Percentiles rank a stretch among this genome's conserved stretches.
Evolutionary conservation across 345 rosid genomes (phyloP).

Genomic region (Linum usitatissimum): DNA sequence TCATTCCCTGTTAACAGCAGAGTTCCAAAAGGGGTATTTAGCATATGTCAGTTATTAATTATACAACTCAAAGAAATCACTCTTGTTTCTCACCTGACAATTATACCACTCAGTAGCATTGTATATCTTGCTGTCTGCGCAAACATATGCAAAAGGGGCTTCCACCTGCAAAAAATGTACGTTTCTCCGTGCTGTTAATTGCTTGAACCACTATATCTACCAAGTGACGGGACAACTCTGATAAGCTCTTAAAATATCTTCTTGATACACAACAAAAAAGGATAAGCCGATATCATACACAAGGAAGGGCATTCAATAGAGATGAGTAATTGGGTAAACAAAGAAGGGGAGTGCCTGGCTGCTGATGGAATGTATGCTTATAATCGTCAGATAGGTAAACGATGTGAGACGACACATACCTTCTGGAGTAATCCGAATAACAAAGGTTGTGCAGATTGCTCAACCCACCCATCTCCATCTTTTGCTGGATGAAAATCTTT

Average conservation of each 20-base stretch:
- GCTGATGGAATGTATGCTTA: background rate
- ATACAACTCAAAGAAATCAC: background rate
- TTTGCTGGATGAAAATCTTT: conserved; percentile 86
- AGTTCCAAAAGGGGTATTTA: conserved; percentile 1
- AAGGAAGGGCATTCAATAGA: background rate
- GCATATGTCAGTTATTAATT: background rate
- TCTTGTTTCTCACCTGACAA: conserved; percentile 56
- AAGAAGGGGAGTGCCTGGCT: background rate
- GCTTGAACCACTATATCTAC: background rate
- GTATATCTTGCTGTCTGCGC: conserved; percentile 82
- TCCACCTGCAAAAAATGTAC: conserved; percentile 42
- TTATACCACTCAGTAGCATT: conserved; percentile 91
- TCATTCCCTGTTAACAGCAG: conserved; percentile 68
- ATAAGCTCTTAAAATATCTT: background rate
- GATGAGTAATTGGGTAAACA: background rate
- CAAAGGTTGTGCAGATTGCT: conserved; percentile 74
- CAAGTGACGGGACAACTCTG: background rate
- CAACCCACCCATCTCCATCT: conserved; percentile 99
- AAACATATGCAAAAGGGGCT: conserved; percentile 71
- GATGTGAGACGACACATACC: conserved; percentile 25
- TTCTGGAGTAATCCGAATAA: conserved; percentile 78
- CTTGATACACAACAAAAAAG: background rate
- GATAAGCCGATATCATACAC: background rate
- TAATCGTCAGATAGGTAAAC: background rate
- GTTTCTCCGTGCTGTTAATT: background rate